Percentiles rank a stretch among this genome's conserved stretches.
Evolutionary conservation across 768 basidiomycete species (phyloP).

Genomic region (Kwoniella pini): DNA sequence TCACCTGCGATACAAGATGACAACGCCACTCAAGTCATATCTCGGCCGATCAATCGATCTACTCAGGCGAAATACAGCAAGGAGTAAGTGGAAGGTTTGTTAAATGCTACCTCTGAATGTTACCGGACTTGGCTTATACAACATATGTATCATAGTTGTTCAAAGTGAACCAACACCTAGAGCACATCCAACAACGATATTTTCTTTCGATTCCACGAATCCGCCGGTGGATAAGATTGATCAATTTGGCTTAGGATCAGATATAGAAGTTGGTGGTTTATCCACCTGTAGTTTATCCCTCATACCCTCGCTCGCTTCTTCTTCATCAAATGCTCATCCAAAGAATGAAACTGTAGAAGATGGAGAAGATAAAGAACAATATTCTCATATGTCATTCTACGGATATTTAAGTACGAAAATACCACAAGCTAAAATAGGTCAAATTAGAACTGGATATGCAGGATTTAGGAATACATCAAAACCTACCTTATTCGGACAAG

Average conservation of each 20-base stretch:
- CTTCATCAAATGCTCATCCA: neutral
- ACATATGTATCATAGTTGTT: slow-evolving; percentile 24
- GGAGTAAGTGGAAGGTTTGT: slow-evolving; percentile 32
- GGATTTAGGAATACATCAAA: slow-evolving; percentile 83
- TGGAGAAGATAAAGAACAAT: neutral
- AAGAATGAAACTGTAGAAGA: neutral
- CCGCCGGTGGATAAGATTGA: slow-evolving; percentile 56
- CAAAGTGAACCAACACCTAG: slow-evolving; percentile 35
- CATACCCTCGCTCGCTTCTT: slow-evolving; percentile 10
- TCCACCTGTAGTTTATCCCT: slow-evolving; percentile 40
- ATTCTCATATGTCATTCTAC: slow-evolving; percentile 62
- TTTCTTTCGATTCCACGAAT: slow-evolving; percentile 32
- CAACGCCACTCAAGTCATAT: slow-evolving; percentile 42
- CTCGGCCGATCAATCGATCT: slow-evolving; percentile 44
- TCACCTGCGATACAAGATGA: slow-evolving; percentile 17
- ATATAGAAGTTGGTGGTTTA: slow-evolving; percentile 79
- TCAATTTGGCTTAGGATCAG: slow-evolving; percentile 76
- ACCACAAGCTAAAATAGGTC: slow-evolving; percentile 65
- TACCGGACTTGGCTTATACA: too few species aligned
- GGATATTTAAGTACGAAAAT: slow-evolving; percentile 73
- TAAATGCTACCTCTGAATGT: too few species aligned
- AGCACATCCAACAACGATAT: slow-evolving; percentile 39
- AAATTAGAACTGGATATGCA: slow-evolving; percentile 81
- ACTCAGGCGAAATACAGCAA: slow-evolving; percentile 39
- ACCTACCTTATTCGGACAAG: slow-evolving; percentile 81